Percentiles rank a stretch among this genome's conserved stretches.
phyloP scores from a whole-genome alignment of 2,329 filamentous ascomycete species.

The Ophioceras dolichostomum region DNA sequence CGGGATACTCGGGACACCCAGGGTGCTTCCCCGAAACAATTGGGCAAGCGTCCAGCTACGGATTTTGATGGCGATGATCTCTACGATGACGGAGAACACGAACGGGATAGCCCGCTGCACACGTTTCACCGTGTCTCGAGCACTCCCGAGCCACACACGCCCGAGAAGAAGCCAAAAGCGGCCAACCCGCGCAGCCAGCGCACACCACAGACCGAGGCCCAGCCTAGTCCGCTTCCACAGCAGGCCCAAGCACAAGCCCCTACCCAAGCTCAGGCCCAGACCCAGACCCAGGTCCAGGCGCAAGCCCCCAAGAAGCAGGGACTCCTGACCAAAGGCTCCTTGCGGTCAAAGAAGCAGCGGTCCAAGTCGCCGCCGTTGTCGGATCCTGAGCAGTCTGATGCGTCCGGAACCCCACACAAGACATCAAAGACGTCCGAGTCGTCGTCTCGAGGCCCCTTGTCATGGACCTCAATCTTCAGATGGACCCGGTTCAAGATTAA shows the following conservation, averaged over 20 bases:
- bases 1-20: no score
- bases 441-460: constrained; percentile 27
- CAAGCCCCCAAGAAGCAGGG: constrained; percentile 20
- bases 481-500: constrained; percentile 51
- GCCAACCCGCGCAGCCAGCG: no score
- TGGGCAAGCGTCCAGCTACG: constrained; percentile 14
- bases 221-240: constrained; percentile 10
- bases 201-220: no score
- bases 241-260: constrained; percentile 1
- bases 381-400: constrained; percentile 30
- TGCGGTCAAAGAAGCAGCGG: constrained; percentile 32
- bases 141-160: constrained; percentile 15
- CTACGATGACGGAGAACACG: constrained; percentile 4
- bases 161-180: no score
- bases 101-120: constrained; percentile 10
- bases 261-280: constrained; percentile 8
- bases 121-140: constrained; percentile 37
- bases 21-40: constrained; percentile 18
- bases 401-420: constrained; percentile 37
- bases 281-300: constrained; percentile 3
- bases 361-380: constrained; percentile 38
- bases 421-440: constrained; percentile 45
- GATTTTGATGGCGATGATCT: constrained; percentile 7
- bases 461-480: constrained; percentile 66
- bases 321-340: constrained; percentile 27